Percentiles rank a stretch among this genome's conserved stretches.
Conservation (phyloP, 179 eudicot species). For the Silene noctiflora region DNA sequence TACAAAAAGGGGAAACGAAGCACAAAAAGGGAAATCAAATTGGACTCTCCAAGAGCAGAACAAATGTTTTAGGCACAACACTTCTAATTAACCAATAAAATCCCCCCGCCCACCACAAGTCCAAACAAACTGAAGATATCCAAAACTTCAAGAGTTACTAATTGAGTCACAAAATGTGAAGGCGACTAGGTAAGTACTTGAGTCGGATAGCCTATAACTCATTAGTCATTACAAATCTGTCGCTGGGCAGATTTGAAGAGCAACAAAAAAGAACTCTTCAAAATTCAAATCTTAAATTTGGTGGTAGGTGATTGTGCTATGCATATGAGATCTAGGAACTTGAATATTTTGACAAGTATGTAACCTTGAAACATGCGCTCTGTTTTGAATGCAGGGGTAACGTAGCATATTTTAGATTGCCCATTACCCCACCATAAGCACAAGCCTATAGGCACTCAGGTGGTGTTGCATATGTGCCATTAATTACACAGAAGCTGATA, state of each 20-base stretch:
- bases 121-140: background rate
- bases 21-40: background rate
- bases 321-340: background rate
- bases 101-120: background rate
- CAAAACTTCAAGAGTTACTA: slow-evolving; percentile 7
- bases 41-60: background rate
- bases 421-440: background rate
- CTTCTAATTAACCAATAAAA: background rate
- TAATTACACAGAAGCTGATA: background rate
- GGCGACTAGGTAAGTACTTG: too few species aligned
- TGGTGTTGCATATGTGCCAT: background rate
- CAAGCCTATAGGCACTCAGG: background rate
- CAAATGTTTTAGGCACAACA: background rate
- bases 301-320: background rate
- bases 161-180: background rate
- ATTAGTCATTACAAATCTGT: background rate
- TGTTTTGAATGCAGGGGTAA: background rate
- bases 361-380: background rate
- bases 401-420: background rate
- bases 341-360: background rate
- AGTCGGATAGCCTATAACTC: background rate
- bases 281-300: background rate
- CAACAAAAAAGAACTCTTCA: background rate
- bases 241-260: background rate
- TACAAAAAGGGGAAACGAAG: background rate